Percentiles rank a stretch among this genome's conserved stretches.
phyloP scores from a whole-genome alignment of 352 stramenopile species.

The Thalassiosira exigua region DNA sequence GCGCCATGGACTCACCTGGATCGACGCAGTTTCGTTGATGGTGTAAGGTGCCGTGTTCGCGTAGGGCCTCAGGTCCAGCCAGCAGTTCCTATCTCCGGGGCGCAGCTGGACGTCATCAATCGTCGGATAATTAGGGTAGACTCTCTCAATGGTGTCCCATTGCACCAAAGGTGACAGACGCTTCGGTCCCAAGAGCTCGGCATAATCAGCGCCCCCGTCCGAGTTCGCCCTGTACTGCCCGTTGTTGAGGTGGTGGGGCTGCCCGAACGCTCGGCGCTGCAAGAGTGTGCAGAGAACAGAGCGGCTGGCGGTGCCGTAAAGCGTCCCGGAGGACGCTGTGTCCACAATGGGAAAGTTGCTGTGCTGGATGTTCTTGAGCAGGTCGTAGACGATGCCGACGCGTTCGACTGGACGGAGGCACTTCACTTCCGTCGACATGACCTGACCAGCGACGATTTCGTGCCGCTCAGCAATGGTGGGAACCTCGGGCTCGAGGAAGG shows the following conservation, averaged over 20 bases:
- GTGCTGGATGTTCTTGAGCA: slow-evolving; percentile 81
- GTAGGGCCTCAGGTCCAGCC: slow-evolving; percentile 95
- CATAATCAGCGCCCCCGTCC: slow-evolving; percentile 65
- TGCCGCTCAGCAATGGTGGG: slow-evolving; percentile 82
- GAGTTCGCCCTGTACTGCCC: slow-evolving; percentile 46
- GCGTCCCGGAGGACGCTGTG: slow-evolving; percentile 72
- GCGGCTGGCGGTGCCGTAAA: slow-evolving; percentile 85
- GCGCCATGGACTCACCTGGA: slow-evolving; percentile 63
- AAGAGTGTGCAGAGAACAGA: slow-evolving; percentile 86
- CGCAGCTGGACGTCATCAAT: slow-evolving; percentile 85
- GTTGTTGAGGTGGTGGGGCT: slow-evolving; percentile 70
- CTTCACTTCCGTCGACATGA: slow-evolving; percentile 95
- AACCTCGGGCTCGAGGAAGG: slow-evolving; percentile 96
- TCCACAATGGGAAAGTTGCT: slow-evolving; percentile 88
- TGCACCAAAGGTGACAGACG: slow-evolving; percentile 83
- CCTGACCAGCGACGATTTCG: slow-evolving; percentile 88
- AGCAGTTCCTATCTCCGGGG: slow-evolving; percentile 88
- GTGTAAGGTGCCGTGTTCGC: slow-evolving; percentile 96
- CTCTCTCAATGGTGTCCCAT: slow-evolving; percentile 86
- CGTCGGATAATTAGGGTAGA: slow-evolving; percentile 86
- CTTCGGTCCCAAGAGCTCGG: slow-evolving; percentile 68
- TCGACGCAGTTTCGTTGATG: slow-evolving; percentile 94
- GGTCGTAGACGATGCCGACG: slow-evolving; percentile 93
- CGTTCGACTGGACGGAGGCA: slow-evolving; percentile 92
- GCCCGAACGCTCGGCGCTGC: slow-evolving; percentile 80